Percentiles rank a stretch among this genome's conserved stretches.
phyloP scores from a whole-genome alignment of 1,139 yeast species.

The Magnusiomyces magnusii region DNA sequence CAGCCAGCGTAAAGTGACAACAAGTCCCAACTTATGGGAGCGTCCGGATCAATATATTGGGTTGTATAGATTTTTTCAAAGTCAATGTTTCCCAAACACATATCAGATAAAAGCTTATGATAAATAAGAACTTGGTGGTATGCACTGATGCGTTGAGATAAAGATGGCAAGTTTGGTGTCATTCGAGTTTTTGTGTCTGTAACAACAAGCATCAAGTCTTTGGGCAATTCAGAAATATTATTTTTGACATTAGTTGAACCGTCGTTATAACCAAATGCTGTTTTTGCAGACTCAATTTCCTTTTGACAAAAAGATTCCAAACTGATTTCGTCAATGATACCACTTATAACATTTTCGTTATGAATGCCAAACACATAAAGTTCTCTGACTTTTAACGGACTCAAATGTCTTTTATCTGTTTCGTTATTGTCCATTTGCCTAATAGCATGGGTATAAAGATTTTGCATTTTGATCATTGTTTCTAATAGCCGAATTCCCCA shows the following conservation, averaged over 20 bases:
- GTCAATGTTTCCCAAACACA: neutral
- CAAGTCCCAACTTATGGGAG: neutral
- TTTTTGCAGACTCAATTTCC: conserved; percentile 4
- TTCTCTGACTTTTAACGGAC: conserved; percentile 23
- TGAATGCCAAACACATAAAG: conserved; percentile 28
- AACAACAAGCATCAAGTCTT: conserved; percentile 16
- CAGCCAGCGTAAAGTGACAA: neutral
- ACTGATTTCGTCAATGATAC: conserved; percentile 27
- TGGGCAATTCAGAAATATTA: neutral
- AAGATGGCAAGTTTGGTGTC: conserved; percentile 17
- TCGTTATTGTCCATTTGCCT: neutral
- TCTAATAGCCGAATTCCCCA: neutral
- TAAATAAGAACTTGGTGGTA: conserved; percentile 32
- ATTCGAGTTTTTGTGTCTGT: conserved; percentile 31
- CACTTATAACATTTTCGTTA: conserved; percentile 24
- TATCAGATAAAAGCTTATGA: conserved; percentile 20
- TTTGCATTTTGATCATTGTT: neutral
- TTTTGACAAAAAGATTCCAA: neutral
- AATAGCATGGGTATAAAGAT: neutral
- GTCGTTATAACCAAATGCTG: neutral
- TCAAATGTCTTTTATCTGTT: conserved; percentile 1
- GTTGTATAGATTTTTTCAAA: neutral
- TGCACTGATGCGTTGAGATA: conserved; percentile 27
- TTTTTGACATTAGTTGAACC: neutral
- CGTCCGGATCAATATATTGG: neutral